These are phyloP conservation scores for Hortaea sp. DNA, from an alignment of 2,329 filamentous ascomycete genomes.

Conservation along the genomic window DNA sequence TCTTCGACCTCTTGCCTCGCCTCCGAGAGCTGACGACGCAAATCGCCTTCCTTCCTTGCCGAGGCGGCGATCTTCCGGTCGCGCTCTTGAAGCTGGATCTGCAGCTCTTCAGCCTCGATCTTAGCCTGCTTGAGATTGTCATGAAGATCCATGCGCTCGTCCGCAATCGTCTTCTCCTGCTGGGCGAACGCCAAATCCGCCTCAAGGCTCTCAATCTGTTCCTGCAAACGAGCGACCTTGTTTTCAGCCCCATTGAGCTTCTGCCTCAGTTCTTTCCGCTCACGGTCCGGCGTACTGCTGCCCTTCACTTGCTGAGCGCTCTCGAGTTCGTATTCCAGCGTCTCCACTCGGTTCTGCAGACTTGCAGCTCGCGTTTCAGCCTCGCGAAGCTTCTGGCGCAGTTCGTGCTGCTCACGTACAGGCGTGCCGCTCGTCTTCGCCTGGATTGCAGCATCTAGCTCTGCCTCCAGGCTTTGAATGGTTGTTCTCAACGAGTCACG, in stretches of 20 bases:
- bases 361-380: slow-evolving; percentile 24
- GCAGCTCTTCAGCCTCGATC: slow-evolving; percentile 44
- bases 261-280: slow-evolving; percentile 24
- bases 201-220: slow-evolving; percentile 47
- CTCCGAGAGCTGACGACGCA: slow-evolving; percentile 59
- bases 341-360: slow-evolving; percentile 46
- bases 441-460: slow-evolving; percentile 22
- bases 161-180: slow-evolving; percentile 39
- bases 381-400: slow-evolving; percentile 24
- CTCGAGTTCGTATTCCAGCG: slow-evolving; percentile 35
- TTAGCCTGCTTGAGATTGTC: slow-evolving; percentile 53
- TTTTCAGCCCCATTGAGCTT: slow-evolving; percentile 27
- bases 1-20: slow-evolving; percentile 31
- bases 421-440: slow-evolving; percentile 23
- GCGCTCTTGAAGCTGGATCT: slow-evolving; percentile 60
- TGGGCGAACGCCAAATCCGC: slow-evolving; percentile 48
- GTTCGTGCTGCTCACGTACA: slow-evolving; percentile 25
- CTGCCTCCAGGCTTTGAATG: slow-evolving; percentile 26
- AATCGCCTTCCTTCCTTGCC: slow-evolving; percentile 46
- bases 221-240: slow-evolving; percentile 35
- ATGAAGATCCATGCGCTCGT: slow-evolving; percentile 51
- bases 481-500: slow-evolving; percentile 23
- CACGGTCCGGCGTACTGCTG: slow-evolving; percentile 21
- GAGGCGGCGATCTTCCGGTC: slow-evolving; percentile 54
- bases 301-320: slow-evolving; percentile 7